Evolutionary conservation across 1,284 basidiomycete genomes (phyloP).

Genomic region (Tilletia caries): DNA sequence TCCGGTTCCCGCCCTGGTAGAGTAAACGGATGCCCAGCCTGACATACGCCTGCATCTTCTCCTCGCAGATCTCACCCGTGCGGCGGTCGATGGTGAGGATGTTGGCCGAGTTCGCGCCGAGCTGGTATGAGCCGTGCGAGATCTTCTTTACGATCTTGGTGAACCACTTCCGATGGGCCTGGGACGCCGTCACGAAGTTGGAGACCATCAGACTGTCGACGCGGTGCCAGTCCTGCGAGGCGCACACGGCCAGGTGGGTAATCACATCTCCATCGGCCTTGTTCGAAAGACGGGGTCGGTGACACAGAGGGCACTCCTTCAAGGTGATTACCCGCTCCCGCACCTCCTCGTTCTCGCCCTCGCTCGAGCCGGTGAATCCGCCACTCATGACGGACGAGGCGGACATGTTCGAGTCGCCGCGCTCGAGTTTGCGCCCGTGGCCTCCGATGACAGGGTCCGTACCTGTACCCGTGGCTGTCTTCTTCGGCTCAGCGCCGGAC

Average conservation of each 20-base stretch:
- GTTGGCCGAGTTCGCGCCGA: slow-evolving; percentile 88
- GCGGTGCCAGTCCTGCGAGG: slow-evolving; percentile 79
- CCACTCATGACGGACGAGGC: slow-evolving; percentile 20
- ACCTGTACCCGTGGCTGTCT: too few relatives aligned
- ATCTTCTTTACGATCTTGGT: slow-evolving; percentile 81
- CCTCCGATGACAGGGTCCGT: slow-evolving; percentile 19
- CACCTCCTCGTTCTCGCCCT: slow-evolving; percentile 10
- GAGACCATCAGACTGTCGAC: slow-evolving; percentile 69
- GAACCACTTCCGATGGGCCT: slow-evolving; percentile 96
- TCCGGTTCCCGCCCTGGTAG: slow-evolving; percentile 79
- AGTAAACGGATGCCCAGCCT: slow-evolving; percentile 83
- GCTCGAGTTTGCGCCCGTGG: slow-evolving; percentile 22
- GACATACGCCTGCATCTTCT: slow-evolving; percentile 96
- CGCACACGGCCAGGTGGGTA: slow-evolving; percentile 82
- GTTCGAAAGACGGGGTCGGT: slow-evolving; percentile 74
- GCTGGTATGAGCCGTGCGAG: slow-evolving; percentile 70
- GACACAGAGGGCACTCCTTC: slow-evolving; percentile 88
- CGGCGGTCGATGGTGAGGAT: slow-evolving; percentile 66
- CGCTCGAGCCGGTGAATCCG: not conserved
- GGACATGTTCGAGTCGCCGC: slow-evolving; percentile 27
- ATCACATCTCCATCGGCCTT: slow-evolving; percentile 90
- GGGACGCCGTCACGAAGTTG: slow-evolving; percentile 91
- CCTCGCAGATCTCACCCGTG: slow-evolving; percentile 89
- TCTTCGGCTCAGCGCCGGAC: slow-evolving; percentile 14
- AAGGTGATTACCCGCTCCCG: slow-evolving; percentile 86